Conservation (phyloP, 495 filamentous ascomycete species). For the Neurospora tetrasperma region DNA sequence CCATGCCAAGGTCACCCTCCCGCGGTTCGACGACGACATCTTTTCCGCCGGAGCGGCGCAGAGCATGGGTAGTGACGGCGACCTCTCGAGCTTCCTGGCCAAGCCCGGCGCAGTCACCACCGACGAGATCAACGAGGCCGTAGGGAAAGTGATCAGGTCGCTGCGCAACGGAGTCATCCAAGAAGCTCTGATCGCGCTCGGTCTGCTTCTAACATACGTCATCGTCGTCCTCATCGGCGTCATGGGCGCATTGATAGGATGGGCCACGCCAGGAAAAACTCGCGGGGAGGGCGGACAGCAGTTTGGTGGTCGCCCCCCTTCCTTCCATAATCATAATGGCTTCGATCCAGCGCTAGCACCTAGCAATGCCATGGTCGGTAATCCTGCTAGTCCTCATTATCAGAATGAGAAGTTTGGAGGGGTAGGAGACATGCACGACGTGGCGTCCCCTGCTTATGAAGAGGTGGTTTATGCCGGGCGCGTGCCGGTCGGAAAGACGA, state of each 20-base stretch:
- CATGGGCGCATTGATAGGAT: constrained; percentile 48
- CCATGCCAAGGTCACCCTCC: constrained; percentile 74
- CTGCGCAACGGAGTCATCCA: constrained; percentile 54
- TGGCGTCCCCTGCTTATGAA: neutral
- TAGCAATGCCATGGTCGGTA: neutral
- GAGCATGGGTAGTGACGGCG: constrained; percentile 45
- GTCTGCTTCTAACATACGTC: constrained; percentile 63
- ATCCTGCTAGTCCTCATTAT: neutral
- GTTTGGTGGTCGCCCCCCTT: constrained; percentile 3
- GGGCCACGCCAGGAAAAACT: constrained; percentile 39
- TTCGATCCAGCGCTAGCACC: neutral
- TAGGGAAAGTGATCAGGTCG: constrained; percentile 52
- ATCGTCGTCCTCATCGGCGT: constrained; percentile 65
- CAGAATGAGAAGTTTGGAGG: neutral
- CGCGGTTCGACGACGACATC: constrained; percentile 63
- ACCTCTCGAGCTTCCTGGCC: constrained; percentile 63
- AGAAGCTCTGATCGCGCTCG: constrained; percentile 67
- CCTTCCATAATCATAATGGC: neutral
- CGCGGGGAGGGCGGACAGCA: constrained; percentile 40
- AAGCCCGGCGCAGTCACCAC: constrained; percentile 55
- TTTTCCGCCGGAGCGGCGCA: constrained; percentile 71
- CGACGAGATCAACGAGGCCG: constrained; percentile 70
- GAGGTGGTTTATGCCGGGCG: constrained; percentile 18
- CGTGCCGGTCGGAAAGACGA: constrained; percentile 12
- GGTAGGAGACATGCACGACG: neutral